Evolutionary conservation across 805 yeast species (phyloP), one percentile per base, ranked within the genome.

Genomic region (Saccharomycopsis oosterbeekiorum): DNA sequence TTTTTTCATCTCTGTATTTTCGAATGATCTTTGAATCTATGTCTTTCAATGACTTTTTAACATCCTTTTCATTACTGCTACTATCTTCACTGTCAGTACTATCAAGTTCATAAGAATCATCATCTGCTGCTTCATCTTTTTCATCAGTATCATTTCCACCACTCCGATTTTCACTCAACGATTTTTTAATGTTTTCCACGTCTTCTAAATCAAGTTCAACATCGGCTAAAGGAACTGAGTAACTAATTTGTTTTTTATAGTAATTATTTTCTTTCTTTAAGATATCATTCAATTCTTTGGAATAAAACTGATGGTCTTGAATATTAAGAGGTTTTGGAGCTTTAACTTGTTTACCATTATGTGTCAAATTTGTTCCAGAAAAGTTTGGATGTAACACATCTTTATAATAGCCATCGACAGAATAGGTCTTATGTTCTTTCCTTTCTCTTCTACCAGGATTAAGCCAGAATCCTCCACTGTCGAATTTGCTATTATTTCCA

Each of bases 361-460:
- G 36, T 5, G 43, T n/a, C 34, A 55, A 17, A 41, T 71, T 70
- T 61, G 67, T 66, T 2, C 34, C 21, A 21, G 53, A 47, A 47
- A 47, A 9, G 21, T 47, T 47, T 29, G 19, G 58, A 62, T 72
- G 75, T 66, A 87, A 73, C 40, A 86, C 86, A 68, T 86, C 92
- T 66, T 84, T 86, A 66, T 86, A 86, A 69, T 86, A 86, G 53
- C 84, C 86, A 71, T 88, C 94, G 56, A 87, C 81, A 0, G 89
- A 84, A 67, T 88, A 88, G 1, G 87, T 84, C 66, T 86, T 90
- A 21, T 47, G 53, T 65, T 88, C 92, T 65, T 86, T 88, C 65
- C 92, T 75, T 68, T 88, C 89, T 72, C 94, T 78, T 67, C 83
- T 84, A 0, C 88, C 75, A 0, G 93, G 94, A 67, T 87, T 86